Percentiles rank a stretch among this genome's conserved stretches.
phyloP scores from a whole-genome alignment of 2,329 filamentous ascomycete species.

The Westerdykella sp. region DNA sequence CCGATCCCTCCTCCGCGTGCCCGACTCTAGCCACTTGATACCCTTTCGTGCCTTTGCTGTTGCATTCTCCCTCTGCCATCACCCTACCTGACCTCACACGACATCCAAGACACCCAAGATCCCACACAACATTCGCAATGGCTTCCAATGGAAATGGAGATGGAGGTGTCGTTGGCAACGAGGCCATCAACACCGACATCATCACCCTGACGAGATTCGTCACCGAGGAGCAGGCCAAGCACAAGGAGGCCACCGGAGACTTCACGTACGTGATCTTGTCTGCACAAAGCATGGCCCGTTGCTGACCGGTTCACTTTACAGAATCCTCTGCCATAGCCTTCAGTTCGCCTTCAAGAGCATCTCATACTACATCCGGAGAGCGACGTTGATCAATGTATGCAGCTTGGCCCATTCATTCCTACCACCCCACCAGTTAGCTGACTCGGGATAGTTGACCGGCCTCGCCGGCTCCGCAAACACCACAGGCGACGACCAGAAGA shows the following conservation, averaged over 20 bases:
- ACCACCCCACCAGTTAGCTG: slow-evolving; percentile 1
- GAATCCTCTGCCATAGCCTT: slow-evolving; percentile 90
- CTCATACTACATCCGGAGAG: slow-evolving; percentile 96
- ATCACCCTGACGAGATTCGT: slow-evolving; percentile 92
- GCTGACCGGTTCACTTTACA: slow-evolving; percentile 35
- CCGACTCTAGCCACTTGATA: slow-evolving; percentile 34
- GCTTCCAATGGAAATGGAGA: slow-evolving; percentile 38
- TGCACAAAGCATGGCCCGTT: not conserved
- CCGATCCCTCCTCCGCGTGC: slow-evolving; percentile 31
- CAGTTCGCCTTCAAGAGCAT: slow-evolving; percentile 99
- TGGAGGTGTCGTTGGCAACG: slow-evolving; percentile 51
- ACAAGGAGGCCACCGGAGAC: slow-evolving; percentile 92
- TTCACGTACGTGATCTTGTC: slow-evolving; percentile 67
- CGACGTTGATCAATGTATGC: slow-evolving; percentile 74
- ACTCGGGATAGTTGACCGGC: slow-evolving; percentile 61
- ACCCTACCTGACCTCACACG: slow-evolving; percentile 1
- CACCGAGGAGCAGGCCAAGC: slow-evolving; percentile 90
- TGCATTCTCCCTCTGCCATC: slow-evolving; percentile 1
- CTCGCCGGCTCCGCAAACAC: slow-evolving; percentile 91
- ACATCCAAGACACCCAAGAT: not conserved
- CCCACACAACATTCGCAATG: slow-evolving; percentile 23
- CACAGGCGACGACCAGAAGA: slow-evolving; percentile 98
- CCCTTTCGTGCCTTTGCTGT: not conserved
- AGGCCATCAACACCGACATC: slow-evolving; percentile 93
- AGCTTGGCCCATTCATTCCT: not conserved